Evolutionary conservation across 305 asterid species (phyloP), one percentile per base, ranked within the genome.

Genomic region (Rubia peregrina): DNA sequence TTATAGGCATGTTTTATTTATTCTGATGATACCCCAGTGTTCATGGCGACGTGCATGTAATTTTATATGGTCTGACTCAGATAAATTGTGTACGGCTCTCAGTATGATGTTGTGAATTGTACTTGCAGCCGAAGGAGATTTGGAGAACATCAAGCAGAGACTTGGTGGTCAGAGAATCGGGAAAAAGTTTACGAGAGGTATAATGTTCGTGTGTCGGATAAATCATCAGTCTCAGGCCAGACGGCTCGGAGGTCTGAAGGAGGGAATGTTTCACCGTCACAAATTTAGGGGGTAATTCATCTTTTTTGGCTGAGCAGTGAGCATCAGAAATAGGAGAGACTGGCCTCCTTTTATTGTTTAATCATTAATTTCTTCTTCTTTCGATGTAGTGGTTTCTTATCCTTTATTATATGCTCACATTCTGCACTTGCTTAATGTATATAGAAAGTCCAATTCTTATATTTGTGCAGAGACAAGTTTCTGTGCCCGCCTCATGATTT

Each of bases 101-200:
- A 42, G 36, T 46, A 33, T 74, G 57, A 16, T 38, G 36, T 0
- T 19, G 0, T 13, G 33, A 36, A 59, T 33, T 38, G 51, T 33
- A 17, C 75, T 16, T 74, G 78, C 86, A 94, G 96, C 80, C 97
- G 98, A 73, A 87, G 96, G 80, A 89, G 96, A 85, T 91, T 94
- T 17, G 96, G 96, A 68, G 98, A 94, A 83, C 99, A 89, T 86
- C 99, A 94, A 80, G 98, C 98, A 0, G 98, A 91, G 81, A 91
- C 92, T 8, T 94, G 99, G 99, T 94, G 99, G 99, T 89, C 98
- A 4, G 99, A 94, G 82, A 94, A 94, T 74, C 90, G 97, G 21
- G 98, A 91, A 66, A 94, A 80, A 60, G 97, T 94, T 17, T 88
- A 91, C 5, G 93, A 91, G 85, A 89, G 84, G 71, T 94, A 91